Base-by-base conservation (phyloP, 1,284 basidiomycete genomes). In the Pascua sp. region DNA sequence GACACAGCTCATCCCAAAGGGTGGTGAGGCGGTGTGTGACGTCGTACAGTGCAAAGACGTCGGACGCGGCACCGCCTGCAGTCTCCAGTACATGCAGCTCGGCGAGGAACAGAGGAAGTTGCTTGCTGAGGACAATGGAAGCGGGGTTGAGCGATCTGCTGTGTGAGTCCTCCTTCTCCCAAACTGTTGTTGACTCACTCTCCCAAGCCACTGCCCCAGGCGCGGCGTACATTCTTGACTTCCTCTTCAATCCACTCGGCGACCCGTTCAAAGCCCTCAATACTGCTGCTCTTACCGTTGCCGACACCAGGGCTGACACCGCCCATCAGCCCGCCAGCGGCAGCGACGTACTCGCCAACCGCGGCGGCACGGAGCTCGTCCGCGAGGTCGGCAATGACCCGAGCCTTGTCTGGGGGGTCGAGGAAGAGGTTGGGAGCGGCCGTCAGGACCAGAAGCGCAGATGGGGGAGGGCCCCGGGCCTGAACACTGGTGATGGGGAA, bases 21-120 rank as follows among this genome's bases (percentile, higher is more conserved):
- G 62, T 60, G 2, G 71, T 42, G 4, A 78, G 62, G 12, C 69
- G 61, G 2, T 70, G 67, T 0, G 71, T 74, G 8, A 65, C 63
- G 37, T 76, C 73, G 57, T 77, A 78, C 47, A 78, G 57, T 5
- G 53, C 57, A 50, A 78, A 78, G 32, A 78, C 66, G 42, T 75
- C 72, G 8, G 67, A 66, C 3, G 65, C 67, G 16, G 62, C 60
- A 3, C 66, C 67, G 36, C 55, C 46, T 0, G 71, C 69, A n/a
- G 65, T 62, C 47, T 75, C 73, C 12, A 78, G 66, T 2, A 67
- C 62, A 42, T 73, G 71, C 49, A 78, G 54, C 56, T 78, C 77
- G 18, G 72, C 75, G 7, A 74, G 61, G 69, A 74, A 77, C 8
- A 78, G 61, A 0, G 77, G 75, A 2, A 78, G 63, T 58, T 78